Base-by-base conservation (phyloP, 495 filamentous ascomycete genomes). In the Penicillium angulare region DNA sequence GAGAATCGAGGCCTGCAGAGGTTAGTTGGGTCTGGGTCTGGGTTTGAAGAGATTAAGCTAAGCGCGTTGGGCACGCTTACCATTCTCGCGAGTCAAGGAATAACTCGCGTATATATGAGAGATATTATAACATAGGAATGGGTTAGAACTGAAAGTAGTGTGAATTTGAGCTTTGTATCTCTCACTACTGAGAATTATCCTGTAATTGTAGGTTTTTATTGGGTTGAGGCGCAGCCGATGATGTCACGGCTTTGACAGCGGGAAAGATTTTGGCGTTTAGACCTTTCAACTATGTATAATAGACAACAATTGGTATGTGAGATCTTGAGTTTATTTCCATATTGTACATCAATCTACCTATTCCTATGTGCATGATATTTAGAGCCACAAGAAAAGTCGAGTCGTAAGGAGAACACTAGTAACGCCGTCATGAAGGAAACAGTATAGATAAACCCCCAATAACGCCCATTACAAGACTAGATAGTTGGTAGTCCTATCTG, bases 1-100 rank as follows among this genome's bases (percentile, higher is more conserved):
- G 49, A 89, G 79, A 27, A 89, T 69, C 35, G 83, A 86, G 40
- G 82, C 71, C 85, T 86, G 52, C 23, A 47, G 44, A 43, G 35
- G 27, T 13, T 32, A 26, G 7, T 43, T 21, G 29, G 31, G 7
- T 9, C 31, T 18, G 49, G n/a, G n/a, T n/a, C n/a, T n/a, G n/a
- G n/a, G n/a, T n/a, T n/a, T n/a, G n/a, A n/a, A n/a, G n/a, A n/a
- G n/a, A n/a, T n/a, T n/a, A n/a, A n/a, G n/a, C n/a, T n/a, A n/a
- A n/a, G n/a, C n/a, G n/a, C n/a, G n/a, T n/a, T n/a, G n/a, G n/a
- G n/a, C n/a, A n/a, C n/a, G n/a, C n/a, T 23, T 35, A 46, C 43
- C 43, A 46, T 46, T 27, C 16, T 34, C 38, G 47, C 34, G 16
- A 26, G 36, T 32, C n/a, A 22, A 33, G 16, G n/a, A n/a, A n/a